These are phyloP conservation scores for Lactifluus piperatus DNA, from an alignment of 768 basidiomycete genomes.

Conservation along the genomic window DNA sequence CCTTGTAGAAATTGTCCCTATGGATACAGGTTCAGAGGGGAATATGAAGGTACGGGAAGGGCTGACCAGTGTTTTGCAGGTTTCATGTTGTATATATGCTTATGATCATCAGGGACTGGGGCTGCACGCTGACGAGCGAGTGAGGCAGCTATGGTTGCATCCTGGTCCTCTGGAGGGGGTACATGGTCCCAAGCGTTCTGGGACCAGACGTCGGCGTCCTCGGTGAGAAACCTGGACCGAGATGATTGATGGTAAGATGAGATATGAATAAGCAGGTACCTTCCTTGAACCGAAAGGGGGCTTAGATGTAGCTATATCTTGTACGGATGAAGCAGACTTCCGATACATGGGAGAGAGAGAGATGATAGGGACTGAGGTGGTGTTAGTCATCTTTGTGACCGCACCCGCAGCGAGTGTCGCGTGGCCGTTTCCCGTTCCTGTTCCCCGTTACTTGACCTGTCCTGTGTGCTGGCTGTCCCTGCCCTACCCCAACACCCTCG, in stretches of 20 bases:
- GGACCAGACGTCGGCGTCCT: conserved; percentile 67
- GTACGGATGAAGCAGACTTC: conserved; percentile 53
- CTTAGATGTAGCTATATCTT: conserved; percentile 43
- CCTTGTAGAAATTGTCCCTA: conserved; percentile 93
- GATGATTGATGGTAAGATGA: neutral
- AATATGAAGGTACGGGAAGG: neutral
- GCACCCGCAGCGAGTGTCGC: too few species aligned
- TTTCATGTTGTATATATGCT: conserved; percentile 60
- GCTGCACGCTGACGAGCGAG: conserved; percentile 58
- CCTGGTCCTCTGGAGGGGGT: conserved; percentile 73
- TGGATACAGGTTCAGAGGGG: conserved; percentile 2
- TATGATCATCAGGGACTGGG: conserved; percentile 70
- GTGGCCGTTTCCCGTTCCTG: too few species aligned
- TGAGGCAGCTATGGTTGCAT: conserved; percentile 58
- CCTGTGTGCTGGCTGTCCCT: too few species aligned
- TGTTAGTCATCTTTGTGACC: too few species aligned
- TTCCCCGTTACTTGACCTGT: too few species aligned
- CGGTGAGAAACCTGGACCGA: conserved; percentile 51
- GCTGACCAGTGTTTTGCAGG: conserved; percentile 65
- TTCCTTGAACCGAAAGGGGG: conserved; percentile 70
- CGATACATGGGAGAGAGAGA: neutral
- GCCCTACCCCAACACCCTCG: too few species aligned
- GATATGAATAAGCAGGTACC: conserved; percentile 14
- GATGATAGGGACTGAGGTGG: too few species aligned
- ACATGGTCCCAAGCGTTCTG: conserved; percentile 94